A percentile compares a stretch with the other conserved stretches of the same genome.
Conservation (phyloP, 176 grass and related monocot genomes). For the Aegilops longissima region DNA sequence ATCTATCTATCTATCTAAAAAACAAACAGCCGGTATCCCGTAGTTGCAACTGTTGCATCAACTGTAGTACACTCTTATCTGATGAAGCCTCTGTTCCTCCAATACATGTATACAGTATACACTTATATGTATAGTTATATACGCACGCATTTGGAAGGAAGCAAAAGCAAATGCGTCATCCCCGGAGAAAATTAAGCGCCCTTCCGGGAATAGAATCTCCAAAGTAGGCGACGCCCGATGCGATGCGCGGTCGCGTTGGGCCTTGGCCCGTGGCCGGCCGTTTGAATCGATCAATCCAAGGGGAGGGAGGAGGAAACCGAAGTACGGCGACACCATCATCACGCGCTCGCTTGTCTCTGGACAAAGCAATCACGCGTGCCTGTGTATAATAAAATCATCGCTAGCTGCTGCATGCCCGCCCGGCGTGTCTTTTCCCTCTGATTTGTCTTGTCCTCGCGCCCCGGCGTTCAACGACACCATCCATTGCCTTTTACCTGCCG, state of each 20-base stretch:
- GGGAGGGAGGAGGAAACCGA: background rate
- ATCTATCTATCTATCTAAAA: background rate
- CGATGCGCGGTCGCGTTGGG: background rate
- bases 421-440: background rate
- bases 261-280: slow-evolving; percentile 16
- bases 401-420: background rate
- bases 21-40: background rate
- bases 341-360: slow-evolving; percentile 13
- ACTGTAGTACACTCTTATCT: background rate
- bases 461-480: slow-evolving; percentile 47
- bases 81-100: slow-evolving; percentile 1
- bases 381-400: slow-evolving; percentile 3
- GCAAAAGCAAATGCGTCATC: background rate
- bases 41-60: slow-evolving; percentile 8
- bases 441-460: slow-evolving; percentile 36
- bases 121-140: background rate
- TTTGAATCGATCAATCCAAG: slow-evolving; percentile 26
- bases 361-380: slow-evolving; percentile 44
- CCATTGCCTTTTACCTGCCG: background rate
- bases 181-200: background rate
- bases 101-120: background rate
- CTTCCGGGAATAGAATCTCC: slow-evolving; percentile 31
- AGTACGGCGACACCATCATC: slow-evolving; percentile 69
- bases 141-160: background rate
- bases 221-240: slow-evolving; percentile 7